Conservation (phyloP, 2,329 filamentous ascomycete species). For the Juglanconis oblonga region DNA sequence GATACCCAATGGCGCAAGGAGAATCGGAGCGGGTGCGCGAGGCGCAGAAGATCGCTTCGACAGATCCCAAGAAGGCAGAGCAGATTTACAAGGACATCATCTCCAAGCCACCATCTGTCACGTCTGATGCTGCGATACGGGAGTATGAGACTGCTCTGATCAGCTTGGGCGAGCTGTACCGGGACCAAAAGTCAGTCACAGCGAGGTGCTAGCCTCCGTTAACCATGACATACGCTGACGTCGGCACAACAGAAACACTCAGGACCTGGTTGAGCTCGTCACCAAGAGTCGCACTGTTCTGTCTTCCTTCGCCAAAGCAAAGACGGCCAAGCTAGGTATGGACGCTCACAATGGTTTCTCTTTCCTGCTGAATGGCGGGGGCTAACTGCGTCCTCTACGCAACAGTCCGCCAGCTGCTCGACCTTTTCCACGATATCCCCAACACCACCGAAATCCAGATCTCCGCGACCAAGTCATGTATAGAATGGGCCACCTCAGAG, state of each 20-base stretch:
- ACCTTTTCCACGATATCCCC: conserved; percentile 90
- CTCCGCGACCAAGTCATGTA: conserved; percentile 94
- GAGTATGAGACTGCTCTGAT: conserved; percentile 91
- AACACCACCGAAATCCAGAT: conserved; percentile 94
- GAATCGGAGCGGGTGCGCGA: conserved; percentile 73
- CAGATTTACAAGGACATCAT: conserved; percentile 86
- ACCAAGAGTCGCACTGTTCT: conserved; percentile 87
- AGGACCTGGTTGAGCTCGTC: conserved; percentile 86
- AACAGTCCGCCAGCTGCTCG: conserved; percentile 89
- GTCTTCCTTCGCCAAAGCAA: conserved; percentile 96
- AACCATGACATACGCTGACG: conserved; percentile 12
- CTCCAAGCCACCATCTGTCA: conserved; percentile 77
- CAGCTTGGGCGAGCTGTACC: conserved; percentile 86
- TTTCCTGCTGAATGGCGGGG: neutral
- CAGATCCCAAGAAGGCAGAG: conserved; percentile 81
- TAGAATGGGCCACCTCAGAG: conserved; percentile 97
- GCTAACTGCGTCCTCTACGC: conserved; percentile 4
- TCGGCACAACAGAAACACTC: conserved; percentile 57
- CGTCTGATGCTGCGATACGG: conserved; percentile 77
- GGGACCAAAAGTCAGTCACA: conserved; percentile 74
- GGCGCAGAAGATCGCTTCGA: conserved; percentile 79
- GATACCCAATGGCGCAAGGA: conserved; percentile 50
- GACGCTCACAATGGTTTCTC: neutral
- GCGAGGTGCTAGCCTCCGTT: neutral
- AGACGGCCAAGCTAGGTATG: conserved; percentile 95